Conservation (phyloP, 1,139 yeast genomes). For the Taphrina sp. region DNA sequence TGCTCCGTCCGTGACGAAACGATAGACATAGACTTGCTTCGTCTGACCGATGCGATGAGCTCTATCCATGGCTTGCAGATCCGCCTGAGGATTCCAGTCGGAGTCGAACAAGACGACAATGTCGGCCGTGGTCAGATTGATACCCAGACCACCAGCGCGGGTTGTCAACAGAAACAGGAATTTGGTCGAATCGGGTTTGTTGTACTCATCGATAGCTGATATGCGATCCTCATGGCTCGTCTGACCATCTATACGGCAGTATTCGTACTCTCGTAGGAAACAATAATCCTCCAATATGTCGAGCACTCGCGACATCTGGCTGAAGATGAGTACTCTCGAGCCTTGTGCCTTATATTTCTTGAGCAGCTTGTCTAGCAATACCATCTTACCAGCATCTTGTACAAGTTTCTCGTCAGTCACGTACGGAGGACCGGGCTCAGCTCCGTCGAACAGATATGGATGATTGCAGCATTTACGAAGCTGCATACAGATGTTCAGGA, state of each 20-base stretch:
- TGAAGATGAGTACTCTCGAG: constrained; percentile 74
- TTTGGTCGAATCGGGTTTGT: constrained; percentile 75
- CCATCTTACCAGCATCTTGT: constrained; percentile 84
- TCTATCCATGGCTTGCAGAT: constrained; percentile 97
- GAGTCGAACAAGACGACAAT: constrained; percentile 86
- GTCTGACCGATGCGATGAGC: constrained; percentile 98
- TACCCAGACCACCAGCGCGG: constrained; percentile 98
- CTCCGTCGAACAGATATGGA: constrained; percentile 95
- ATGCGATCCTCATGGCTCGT: constrained; percentile 93
- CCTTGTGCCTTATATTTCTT: constrained; percentile 72
- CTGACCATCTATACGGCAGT: constrained; percentile 92
- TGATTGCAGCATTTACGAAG: constrained; percentile 94
- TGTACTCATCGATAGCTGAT: constrained; percentile 86
- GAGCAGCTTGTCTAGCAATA: constrained; percentile 78
- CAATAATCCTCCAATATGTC: constrained; percentile 95
- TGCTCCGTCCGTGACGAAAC: constrained; percentile 93
- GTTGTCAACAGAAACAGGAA: constrained; percentile 86
- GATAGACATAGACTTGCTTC: constrained; percentile 85
- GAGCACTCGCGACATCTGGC: constrained; percentile 89
- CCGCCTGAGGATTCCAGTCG: constrained; percentile 99
- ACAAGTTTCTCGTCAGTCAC: constrained; percentile 94
- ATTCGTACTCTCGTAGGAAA: constrained; percentile 72
- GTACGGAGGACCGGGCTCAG: constrained; percentile 98
- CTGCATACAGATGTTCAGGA: constrained; percentile 93
- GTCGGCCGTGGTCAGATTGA: constrained; percentile 89